Conservation (phyloP, 2,329 filamentous ascomycete species). For the Pseudogymnoascus sp. region DNA sequence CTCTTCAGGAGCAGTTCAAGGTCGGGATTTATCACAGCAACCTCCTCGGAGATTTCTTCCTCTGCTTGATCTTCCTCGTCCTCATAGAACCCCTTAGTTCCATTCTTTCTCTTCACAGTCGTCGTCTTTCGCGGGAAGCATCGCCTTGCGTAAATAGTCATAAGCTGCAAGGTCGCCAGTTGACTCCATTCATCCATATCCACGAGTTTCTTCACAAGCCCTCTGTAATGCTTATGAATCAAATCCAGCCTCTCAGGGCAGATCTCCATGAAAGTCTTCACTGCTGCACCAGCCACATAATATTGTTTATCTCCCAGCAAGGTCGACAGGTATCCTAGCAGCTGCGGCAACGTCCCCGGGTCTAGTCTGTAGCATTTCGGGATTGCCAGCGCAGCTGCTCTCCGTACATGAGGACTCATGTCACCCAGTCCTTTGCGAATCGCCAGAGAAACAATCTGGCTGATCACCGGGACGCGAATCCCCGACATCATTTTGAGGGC, state of each 20-base stretch:
- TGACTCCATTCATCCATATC: conserved; percentile 99
- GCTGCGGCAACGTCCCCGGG: conserved; percentile 71
- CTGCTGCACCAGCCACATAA: conserved; percentile 90
- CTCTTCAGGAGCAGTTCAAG: conserved; percentile 70
- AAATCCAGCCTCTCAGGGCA: conserved; percentile 83
- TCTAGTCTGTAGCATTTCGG: conserved; percentile 94
- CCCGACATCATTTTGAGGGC: conserved; percentile 95
- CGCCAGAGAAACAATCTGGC: conserved; percentile 89
- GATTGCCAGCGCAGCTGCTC: conserved; percentile 85
- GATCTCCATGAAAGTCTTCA: conserved; percentile 79
- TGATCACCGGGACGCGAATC: conserved; percentile 94
- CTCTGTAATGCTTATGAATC: conserved; percentile 82
- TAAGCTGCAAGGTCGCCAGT: conserved; percentile 68
- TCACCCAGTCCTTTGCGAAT: conserved; percentile 91
- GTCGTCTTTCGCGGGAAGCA: conserved; percentile 70
- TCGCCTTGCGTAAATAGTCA: conserved; percentile 75
- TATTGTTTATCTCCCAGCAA: conserved; percentile 88
- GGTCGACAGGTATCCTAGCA: conserved; percentile 70
- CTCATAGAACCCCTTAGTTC: conserved; percentile 72
- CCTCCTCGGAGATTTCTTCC: conserved; percentile 38
- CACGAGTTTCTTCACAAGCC: conserved; percentile 78
- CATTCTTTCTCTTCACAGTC: conserved; percentile 42
- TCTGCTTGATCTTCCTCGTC: conserved; percentile 45
- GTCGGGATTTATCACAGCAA: conserved; percentile 65
- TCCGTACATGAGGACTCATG: conserved; percentile 89